phyloP scores from a whole-genome alignment of 805 yeast genomes.

The Suhomyces xylopsoci region DNA sequence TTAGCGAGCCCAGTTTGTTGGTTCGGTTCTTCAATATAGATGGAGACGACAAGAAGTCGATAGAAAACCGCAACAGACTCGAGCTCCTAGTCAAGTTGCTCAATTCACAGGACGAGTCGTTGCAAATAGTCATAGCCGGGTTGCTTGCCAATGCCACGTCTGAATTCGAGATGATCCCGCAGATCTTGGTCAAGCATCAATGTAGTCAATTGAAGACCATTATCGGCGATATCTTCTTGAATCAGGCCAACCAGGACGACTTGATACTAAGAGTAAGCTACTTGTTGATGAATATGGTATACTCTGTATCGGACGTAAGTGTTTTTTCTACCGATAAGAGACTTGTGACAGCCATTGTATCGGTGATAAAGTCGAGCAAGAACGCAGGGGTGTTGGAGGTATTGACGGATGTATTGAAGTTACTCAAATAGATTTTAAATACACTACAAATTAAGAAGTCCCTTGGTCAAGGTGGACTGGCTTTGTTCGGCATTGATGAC shows the following conservation, averaged over 20 bases:
- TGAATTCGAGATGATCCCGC: constrained; percentile 35
- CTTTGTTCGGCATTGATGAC: constrained; percentile 23
- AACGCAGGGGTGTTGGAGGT: constrained; percentile 11
- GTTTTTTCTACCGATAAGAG: constrained; percentile 3
- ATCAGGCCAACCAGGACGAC: constrained; percentile 23
- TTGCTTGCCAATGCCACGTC: constrained; percentile 40
- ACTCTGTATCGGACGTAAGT: constrained; percentile 10
- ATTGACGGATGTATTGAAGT: constrained; percentile 14
- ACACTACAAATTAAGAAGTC: constrained; percentile 34
- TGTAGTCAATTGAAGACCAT: constrained; percentile 15
- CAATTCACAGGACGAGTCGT: constrained; percentile 26
- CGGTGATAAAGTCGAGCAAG: background rate
- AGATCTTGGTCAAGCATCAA: constrained; percentile 18
- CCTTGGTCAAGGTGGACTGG: constrained; percentile 38
- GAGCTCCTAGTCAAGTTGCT: constrained; percentile 30
- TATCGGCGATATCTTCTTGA: constrained; percentile 19
- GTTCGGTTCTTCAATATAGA: constrained; percentile 60
- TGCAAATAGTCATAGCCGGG: constrained; percentile 35
- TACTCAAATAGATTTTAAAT: constrained; percentile 3
- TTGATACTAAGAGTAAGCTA: constrained; percentile 28
- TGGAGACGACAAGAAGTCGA: constrained; percentile 4
- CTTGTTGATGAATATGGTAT: constrained; percentile 19
- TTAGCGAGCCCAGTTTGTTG: constrained; percentile 38
- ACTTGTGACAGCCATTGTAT: constrained; percentile 4
- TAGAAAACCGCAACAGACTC: constrained; percentile 27